Conservation (phyloP, 495 filamentous ascomycete species). For the Trichoderma virens region DNA sequence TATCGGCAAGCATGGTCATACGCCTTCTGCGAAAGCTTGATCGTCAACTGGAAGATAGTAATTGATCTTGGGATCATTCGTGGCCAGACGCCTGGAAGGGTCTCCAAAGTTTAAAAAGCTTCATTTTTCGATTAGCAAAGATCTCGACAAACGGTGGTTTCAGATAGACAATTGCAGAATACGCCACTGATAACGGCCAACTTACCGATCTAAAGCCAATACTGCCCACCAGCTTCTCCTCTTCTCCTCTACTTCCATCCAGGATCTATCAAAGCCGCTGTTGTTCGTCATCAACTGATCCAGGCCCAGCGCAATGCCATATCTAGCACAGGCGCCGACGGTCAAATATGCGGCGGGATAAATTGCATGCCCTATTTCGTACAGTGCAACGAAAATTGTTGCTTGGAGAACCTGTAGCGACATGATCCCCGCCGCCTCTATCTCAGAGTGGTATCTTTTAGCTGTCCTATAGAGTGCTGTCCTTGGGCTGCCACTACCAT, state of each 20-base stretch:
- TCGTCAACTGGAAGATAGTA: neutral
- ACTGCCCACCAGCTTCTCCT: conserved; percentile 43
- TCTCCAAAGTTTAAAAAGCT: neutral
- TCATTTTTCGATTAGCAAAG: too few relatives aligned
- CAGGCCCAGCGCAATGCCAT: conserved; percentile 34
- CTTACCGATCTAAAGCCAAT: conserved; percentile 31
- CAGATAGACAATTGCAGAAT: neutral
- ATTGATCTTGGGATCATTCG: neutral
- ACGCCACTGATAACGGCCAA: neutral
- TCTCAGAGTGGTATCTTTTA: neutral
- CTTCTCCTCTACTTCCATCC: conserved; percentile 45
- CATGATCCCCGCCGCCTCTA: conserved; percentile 8
- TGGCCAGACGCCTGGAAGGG: neutral
- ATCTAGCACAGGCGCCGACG: conserved; percentile 34
- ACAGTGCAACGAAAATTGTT: conserved; percentile 35
- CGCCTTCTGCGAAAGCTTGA: neutral
- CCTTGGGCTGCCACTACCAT: neutral
- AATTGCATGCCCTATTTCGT: conserved; percentile 41
- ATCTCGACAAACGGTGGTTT: too few relatives aligned
- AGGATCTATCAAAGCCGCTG: conserved; percentile 18
- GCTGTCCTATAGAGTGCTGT: neutral
- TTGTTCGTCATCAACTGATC: conserved; percentile 18
- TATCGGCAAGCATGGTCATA: neutral
- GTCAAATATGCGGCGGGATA: conserved; percentile 43
- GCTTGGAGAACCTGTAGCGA: conserved; percentile 38